Percentiles rank a stretch among this genome's conserved stretches.
Evolutionary conservation across 257 asterid species (phyloP).

Genomic region (Ajuga chamaepitys): DNA sequence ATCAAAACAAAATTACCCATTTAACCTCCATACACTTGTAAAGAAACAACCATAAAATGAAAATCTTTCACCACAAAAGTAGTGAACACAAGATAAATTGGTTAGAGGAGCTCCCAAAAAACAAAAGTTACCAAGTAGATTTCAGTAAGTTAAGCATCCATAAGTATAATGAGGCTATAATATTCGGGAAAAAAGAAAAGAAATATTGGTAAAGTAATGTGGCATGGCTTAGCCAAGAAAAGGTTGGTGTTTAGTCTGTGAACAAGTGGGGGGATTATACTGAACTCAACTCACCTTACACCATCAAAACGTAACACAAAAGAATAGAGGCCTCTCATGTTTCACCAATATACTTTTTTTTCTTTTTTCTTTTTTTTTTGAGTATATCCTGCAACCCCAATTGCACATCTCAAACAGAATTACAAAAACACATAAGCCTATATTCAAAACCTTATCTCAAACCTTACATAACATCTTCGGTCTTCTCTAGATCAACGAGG

Average conservation of each 20-base stretch:
- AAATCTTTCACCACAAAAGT: too few relatives aligned
- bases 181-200: neutral
- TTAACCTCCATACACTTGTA: too few relatives aligned
- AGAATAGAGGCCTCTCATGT: conserved; percentile 17
- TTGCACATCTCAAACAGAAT: conserved; percentile 43
- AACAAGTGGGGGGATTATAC: neutral
- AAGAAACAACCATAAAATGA: too few relatives aligned
- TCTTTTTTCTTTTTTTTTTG: too few relatives aligned
- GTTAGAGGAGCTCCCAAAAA: too few relatives aligned
- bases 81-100: too few relatives aligned
- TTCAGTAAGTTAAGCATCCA: too few relatives aligned
- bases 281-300: neutral
- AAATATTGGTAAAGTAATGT: conserved; percentile 8
- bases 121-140: too few relatives aligned
- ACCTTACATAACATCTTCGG: conserved; percentile 39
- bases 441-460: conserved; percentile 37
- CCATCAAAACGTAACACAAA: too few relatives aligned
- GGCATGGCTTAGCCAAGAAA: conserved; percentile 18
- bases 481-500: conserved; percentile 25
- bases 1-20: too few relatives aligned
- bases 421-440: conserved; percentile 35
- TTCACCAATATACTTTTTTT: conserved; percentile 22
- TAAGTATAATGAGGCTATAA: neutral
- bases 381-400: conserved; percentile 41
- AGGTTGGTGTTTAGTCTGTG: conserved; percentile 14